Evolutionary conservation across 2,329 filamentous ascomycete genomes (phyloP).

Genomic region (Cryoendolithus antarcticus): DNA sequence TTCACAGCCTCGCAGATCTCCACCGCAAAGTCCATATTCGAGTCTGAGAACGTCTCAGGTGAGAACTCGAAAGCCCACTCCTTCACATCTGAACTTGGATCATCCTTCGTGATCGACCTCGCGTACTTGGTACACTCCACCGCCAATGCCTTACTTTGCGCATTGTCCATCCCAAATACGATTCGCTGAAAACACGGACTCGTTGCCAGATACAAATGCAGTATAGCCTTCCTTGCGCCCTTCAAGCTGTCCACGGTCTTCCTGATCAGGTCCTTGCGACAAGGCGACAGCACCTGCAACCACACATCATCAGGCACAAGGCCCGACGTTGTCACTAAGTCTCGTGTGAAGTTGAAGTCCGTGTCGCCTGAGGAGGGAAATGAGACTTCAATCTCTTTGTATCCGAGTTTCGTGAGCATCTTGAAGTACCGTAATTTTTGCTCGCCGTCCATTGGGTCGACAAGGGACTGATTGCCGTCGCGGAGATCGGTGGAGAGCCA

Average conservation of each 20-base stretch:
- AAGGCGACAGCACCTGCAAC: slow-evolving; percentile 85
- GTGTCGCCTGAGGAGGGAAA: slow-evolving; percentile 91
- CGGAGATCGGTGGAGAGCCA: slow-evolving; percentile 84
- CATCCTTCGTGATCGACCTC: slow-evolving; percentile 76
- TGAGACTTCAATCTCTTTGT: slow-evolving; percentile 95
- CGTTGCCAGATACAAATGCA: slow-evolving; percentile 93
- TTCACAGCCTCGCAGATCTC: slow-evolving; percentile 87
- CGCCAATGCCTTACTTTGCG: slow-evolving; percentile 69
- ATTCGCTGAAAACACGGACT: slow-evolving; percentile 90
- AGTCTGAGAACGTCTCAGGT: slow-evolving; percentile 84
- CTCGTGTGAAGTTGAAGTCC: slow-evolving; percentile 89
- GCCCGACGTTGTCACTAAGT: slow-evolving; percentile 73
- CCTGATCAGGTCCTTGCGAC: slow-evolving; percentile 78
- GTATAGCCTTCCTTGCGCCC: slow-evolving; percentile 83
- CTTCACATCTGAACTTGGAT: slow-evolving; percentile 43
- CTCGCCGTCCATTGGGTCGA: slow-evolving; percentile 90
- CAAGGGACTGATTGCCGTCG: slow-evolving; percentile 88
- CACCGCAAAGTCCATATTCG: slow-evolving; percentile 69
- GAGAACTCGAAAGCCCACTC: slow-evolving; percentile 75
- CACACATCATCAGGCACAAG: slow-evolving; percentile 78
- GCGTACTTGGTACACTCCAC: slow-evolving; percentile 78
- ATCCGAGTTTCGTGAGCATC: slow-evolving; percentile 83
- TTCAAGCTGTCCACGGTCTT: slow-evolving; percentile 79
- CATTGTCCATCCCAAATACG: slow-evolving; percentile 77
- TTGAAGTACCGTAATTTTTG: slow-evolving; percentile 94